Evolutionary conservation across 352 stramenopile genomes (phyloP), one percentile per base, ranked within the genome.

Genomic region (Pythium sukuiense): DNA sequence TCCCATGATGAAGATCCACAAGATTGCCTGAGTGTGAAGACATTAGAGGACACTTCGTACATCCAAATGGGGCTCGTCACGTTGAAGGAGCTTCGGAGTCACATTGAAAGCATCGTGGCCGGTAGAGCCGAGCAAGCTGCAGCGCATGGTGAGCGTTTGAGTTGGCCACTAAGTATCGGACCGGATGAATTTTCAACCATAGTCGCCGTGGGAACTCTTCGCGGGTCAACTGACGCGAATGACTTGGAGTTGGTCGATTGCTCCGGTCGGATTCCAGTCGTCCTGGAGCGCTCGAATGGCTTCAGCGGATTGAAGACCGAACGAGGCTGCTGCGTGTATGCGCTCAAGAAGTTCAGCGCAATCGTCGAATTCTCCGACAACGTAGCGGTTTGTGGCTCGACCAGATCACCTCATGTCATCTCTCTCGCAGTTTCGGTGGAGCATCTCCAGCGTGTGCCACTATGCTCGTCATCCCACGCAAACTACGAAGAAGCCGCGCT

Each of bases 241-340:
- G 68, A 74, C 53, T 0, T 74, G 6, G 50, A 67, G 20, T 35
- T 74, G 1, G 32, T 43, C 11, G 68, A 74, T 64, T 2, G 53
- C 35, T 67, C 49, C 7, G 68, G 45, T 0, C 27, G 1, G 9
- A 50, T 74, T 3, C 53, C 68, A 14, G 20, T 73, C 26, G 49
- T 67, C 7, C 6, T 73, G 1, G 37, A 68, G 9, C 33, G 27
- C 9, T 6, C 18, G n/a, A 30, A n/a, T 8, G 13, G 7, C 20
- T 26, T 14, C 35, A 5, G 11, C 0, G 32, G 39, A 20, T 12
- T 65, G 16, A 57, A 30, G 3, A 52, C 61, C 27, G 57, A 66
- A 20, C n/a, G 16, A 16, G 67, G 61, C 37, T 74, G 61, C 37
- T 48, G 49, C 2, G 24, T 69, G 26, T 69, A 73, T 14, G 41